Base-by-base conservation (phyloP, 2,329 filamentous ascomycete genomes). In the Leptodontidium sp. region DNA sequence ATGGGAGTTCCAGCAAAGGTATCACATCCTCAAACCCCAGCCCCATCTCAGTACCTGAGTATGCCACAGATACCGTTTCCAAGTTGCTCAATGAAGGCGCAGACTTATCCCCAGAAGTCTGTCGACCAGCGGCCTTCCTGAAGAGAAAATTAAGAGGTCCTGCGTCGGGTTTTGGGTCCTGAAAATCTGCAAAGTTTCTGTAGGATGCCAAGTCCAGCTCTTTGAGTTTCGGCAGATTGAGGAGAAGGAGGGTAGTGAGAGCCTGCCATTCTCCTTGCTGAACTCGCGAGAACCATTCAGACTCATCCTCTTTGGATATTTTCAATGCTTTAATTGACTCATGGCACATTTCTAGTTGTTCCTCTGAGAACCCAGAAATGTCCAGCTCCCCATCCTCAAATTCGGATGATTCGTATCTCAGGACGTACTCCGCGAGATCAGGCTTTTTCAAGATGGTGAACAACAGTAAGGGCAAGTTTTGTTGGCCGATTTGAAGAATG, bases 221-320 rank as follows among this genome's bases (percentile, higher is more conserved):
- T n/a, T 47, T 47, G 45, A 47, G 45, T 21, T n/a, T 47, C 45
- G 45, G 45, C n/a, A 47, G 45, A 47, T 47, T 47, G 45, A 47
- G 45, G 12, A 47, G 45, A 17, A 47, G 45, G 15, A 47, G 15
- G n/a, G 45, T 47, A 47, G 45, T 47, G 45, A 47, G 45, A 17
- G 45, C 45, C 15, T 47, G 45, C 45, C 45, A 47, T 21, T 21
- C 15, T 47, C 45, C 45, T 17, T n/a, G 14, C n/a, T 47, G 14
- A 5, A 47, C 14, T 12, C n/a, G 2, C 12, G 14, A 17, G n/a
- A 47, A 21, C 45, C 45, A 47, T 12, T 17, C n/a, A 17, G 15
- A 17, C 6, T n/a, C n/a, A 8, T 47, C 15, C 8, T 47, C 15
- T 12, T 6, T 12, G 15, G 45, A 17, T 47, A 12, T 17, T 17